Evolutionary conservation across 2,329 filamentous ascomycete species (phyloP), one percentile per base, ranked within the genome.

Genomic region (Trichoderma brevicompactum): DNA sequence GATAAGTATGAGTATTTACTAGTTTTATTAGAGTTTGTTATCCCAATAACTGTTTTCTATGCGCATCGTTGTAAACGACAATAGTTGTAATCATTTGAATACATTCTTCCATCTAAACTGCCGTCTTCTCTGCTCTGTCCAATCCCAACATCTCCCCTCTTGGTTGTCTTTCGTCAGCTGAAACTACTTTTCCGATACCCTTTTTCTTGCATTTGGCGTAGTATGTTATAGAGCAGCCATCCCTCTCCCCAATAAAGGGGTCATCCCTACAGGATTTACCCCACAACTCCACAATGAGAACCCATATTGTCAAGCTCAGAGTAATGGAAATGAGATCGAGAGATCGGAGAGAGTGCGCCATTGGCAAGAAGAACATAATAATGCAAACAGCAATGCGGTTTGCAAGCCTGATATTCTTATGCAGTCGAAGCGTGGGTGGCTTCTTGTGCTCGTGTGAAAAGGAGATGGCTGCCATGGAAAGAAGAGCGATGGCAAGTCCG

Each of bases 401-500:
- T 8, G 76, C 69, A 6, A 89, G 74, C 0, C 87, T 81, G n/a
- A 76, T 77, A 41, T 74, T 73, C 72, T 86, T 86, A 60, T 76
- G 76, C 66, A 85, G 74, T 2, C 85, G 83, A 34, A 81, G 78
- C 6, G 78, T 79, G 2, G 79, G 74, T 15, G 83, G 77, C 28
- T 80, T 77, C 68, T 84, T 85, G 75, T 89, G 87, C 43, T 81
- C 76, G 71, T 89, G 87, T 12, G 79, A 79, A 17, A 82, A 70
- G 1, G 84, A 81, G 55, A 89, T 87, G 60, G 83, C 68, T 8
- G 75, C 78, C 82, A 87, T 88, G 69, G 77, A 81, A 10, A 82
- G 71, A 5, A 89, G 75, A 0, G 85, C 80, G 13, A 86, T 75
- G 28, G 83, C 85, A 2, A 89, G 78, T 1, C 87, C 87, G n/a